Evolutionary conservation across 2,329 filamentous ascomycete species (phyloP).

Genomic region (Endothia cerciana): DNA sequence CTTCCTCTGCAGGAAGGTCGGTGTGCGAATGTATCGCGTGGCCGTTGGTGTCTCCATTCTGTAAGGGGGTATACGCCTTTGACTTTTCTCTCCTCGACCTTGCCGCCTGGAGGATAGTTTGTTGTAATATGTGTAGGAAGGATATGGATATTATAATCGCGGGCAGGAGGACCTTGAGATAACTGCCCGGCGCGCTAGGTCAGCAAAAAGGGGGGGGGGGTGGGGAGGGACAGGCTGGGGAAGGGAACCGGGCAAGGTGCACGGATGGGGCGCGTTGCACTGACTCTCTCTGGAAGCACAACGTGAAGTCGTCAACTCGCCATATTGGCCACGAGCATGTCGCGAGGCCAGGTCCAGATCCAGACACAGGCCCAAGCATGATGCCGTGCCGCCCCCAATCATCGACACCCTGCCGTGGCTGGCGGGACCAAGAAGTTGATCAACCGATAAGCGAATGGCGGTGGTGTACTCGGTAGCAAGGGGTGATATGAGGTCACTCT

Average conservation of each 20-base stretch:
- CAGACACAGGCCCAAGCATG: conserved; percentile 30
- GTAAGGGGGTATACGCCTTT: conserved; percentile 59
- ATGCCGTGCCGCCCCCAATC: conserved; percentile 19
- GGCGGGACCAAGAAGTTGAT: neutral
- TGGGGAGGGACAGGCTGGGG: neutral
- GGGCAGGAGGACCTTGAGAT: conserved; percentile 80
- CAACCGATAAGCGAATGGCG: neutral
- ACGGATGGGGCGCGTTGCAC: conserved; percentile 15
- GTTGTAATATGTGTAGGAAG: conserved; percentile 64
- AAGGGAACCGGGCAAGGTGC: neutral
- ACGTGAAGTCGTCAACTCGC: conserved; percentile 65
- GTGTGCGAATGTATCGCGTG: conserved; percentile 51
- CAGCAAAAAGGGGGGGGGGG: neutral
- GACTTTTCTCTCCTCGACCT: conserved; percentile 50
- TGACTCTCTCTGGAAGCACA: conserved; percentile 70
- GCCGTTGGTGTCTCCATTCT: conserved; percentile 45
- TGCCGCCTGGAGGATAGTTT: conserved; percentile 58
- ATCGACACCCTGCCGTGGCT: conserved; percentile 10
- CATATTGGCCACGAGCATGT: conserved; percentile 63
- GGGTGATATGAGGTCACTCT: conserved; percentile 5
- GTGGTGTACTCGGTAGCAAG: neutral
- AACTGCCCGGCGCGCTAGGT: conserved; percentile 52
- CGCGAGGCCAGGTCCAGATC: conserved; percentile 53
- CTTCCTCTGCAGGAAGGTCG: conserved; percentile 51
- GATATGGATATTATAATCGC: conserved; percentile 73